Conservation (phyloP, 1,284 basidiomycete genomes). For the Pulveroboletus sp. region DNA sequence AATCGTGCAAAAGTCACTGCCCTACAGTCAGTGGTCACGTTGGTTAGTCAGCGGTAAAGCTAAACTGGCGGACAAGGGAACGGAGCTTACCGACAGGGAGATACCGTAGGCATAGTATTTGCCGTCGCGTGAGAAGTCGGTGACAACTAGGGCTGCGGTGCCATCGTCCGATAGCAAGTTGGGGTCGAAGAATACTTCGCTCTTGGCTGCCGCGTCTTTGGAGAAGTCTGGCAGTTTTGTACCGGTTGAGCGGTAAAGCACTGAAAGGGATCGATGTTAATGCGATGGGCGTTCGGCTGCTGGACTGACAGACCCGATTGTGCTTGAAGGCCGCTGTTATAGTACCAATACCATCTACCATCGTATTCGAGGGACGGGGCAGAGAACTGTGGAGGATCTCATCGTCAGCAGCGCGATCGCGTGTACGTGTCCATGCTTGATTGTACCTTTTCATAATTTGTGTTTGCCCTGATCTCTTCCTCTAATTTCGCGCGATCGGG, state of each 20-base stretch:
- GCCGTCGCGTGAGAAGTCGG: constrained; percentile 65
- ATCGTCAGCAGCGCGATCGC: constrained; percentile 1
- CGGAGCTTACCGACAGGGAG: constrained; percentile 58
- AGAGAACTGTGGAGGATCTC: constrained; percentile 49
- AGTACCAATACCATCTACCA: constrained; percentile 75
- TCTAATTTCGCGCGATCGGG: constrained; percentile 59
- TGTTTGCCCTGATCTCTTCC: constrained; percentile 60
- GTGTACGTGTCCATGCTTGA: background rate
- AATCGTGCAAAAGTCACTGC: constrained; percentile 73
- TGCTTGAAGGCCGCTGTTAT: constrained; percentile 71
- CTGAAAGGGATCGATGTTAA: constrained; percentile 33
- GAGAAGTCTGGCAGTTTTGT: constrained; percentile 54
- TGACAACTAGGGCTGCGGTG: constrained; percentile 62
- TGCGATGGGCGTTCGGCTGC: background rate
- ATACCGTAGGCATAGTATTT: constrained; percentile 77
- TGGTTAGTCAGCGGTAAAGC: constrained; percentile 7
- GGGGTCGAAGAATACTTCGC: constrained; percentile 78
- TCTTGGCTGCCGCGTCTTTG: constrained; percentile 44
- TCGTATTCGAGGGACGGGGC: constrained; percentile 63
- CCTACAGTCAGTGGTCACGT: constrained; percentile 41
- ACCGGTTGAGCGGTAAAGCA: constrained; percentile 68
- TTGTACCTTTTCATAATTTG: constrained; percentile 68
- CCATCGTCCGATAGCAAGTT: constrained; percentile 75
- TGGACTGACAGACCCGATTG: constrained; percentile 50
- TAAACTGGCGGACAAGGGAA: constrained; percentile 1